Conservation (phyloP, 306 rosid species). For the Dryas octopetala region DNA sequence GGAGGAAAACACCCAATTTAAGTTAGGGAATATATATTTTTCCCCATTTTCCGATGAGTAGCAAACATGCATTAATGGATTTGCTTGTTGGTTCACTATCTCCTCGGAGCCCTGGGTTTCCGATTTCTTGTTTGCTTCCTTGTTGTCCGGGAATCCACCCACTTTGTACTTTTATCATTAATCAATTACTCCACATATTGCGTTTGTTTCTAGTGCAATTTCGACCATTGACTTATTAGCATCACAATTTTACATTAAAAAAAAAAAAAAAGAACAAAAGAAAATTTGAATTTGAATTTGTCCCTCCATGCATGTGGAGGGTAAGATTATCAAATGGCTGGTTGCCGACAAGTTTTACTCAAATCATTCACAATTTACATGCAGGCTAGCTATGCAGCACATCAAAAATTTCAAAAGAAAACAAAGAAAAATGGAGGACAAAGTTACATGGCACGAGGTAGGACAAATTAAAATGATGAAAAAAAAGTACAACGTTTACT, state of each 20-base stretch:
- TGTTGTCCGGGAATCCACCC: not conserved
- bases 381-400: not conserved
- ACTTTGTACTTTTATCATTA: not conserved
- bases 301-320: too few relatives aligned
- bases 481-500: not conserved
- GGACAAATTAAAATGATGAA: not conserved
- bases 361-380: not conserved
- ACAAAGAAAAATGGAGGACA: not conserved
- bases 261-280: too few relatives aligned
- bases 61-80: not conserved
- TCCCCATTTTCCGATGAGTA: not conserved
- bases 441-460: not conserved
- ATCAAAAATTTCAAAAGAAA: not conserved
- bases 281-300: too few relatives aligned
- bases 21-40: not conserved
- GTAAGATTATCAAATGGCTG: not conserved
- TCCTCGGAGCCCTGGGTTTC: too few relatives aligned
- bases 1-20: not conserved
- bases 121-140: not conserved
- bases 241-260: not conserved
- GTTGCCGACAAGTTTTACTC: not conserved
- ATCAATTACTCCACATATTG: not conserved
- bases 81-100: not conserved
- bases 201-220: not conserved
- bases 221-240: constrained; percentile 1